Evolutionary conservation across 495 filamentous ascomycete species (phyloP).

Genomic region (Aspergillus funiculosus): DNA sequence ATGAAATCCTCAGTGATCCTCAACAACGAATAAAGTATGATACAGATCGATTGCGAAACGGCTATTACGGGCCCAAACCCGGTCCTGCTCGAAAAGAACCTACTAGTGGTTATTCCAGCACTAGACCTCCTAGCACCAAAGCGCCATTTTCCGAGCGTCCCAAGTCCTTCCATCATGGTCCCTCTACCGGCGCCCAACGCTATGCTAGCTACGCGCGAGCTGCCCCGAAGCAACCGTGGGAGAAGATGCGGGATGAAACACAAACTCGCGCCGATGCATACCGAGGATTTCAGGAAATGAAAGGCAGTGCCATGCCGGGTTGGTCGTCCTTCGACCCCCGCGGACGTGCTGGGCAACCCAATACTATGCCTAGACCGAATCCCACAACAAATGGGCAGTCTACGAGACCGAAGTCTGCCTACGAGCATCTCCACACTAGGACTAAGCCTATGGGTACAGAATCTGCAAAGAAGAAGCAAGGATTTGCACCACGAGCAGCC

Average conservation of each 20-base stretch:
- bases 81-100: conserved; percentile 28
- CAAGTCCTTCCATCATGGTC: conserved; percentile 32
- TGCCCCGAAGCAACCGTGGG: conserved; percentile 33
- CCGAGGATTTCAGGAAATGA: conserved; percentile 69
- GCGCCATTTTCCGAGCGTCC: conserved; percentile 23
- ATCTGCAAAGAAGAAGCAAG: conserved; percentile 45
- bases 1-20: conserved; percentile 74
- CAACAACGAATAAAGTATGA: conserved; percentile 69
- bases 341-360: conserved; percentile 26
- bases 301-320: conserved; percentile 29
- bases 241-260: conserved; percentile 45
- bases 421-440: conserved; percentile 39
- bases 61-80: conserved; percentile 37
- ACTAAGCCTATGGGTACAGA: conserved; percentile 31
- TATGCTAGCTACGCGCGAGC: conserved; percentile 50
- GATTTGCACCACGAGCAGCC: conserved; percentile 49
- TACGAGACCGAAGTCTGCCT: conserved; percentile 38
- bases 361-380: conserved; percentile 29
- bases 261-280: conserved; percentile 53
- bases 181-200: conserved; percentile 50
- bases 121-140: conserved; percentile 29
- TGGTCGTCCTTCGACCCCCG: conserved; percentile 41
- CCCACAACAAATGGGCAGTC: conserved; percentile 28
- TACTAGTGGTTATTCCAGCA: conserved; percentile 21
- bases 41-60: conserved; percentile 52